Conservation (phyloP, 2,329 filamentous ascomycete genomes). For the Metarhizium album region DNA sequence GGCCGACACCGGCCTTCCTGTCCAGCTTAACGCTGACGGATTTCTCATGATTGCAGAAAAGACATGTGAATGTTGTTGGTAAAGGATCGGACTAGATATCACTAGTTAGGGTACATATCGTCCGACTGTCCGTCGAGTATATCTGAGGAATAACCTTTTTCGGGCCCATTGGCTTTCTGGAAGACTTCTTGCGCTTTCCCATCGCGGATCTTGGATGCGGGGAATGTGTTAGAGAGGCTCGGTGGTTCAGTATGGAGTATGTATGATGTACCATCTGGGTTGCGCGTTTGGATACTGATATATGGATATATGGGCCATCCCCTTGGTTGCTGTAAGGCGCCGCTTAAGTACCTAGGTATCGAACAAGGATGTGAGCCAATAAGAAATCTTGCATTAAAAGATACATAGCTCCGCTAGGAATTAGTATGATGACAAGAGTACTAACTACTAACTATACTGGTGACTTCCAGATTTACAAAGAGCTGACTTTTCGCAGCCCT, state of each 20-base stretch:
- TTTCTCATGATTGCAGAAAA: constrained; percentile 98
- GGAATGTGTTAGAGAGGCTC: background rate
- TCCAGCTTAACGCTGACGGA: constrained; percentile 85
- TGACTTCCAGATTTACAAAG: too few relatives aligned
- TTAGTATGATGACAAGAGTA: too few relatives aligned
- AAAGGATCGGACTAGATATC: constrained; percentile 52
- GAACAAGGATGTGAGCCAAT: too few relatives aligned
- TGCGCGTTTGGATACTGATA: background rate
- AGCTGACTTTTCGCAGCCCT: too few relatives aligned
- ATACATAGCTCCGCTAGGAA: too few relatives aligned
- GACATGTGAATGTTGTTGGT: constrained; percentile 80
- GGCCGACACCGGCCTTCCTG: constrained; percentile 80
- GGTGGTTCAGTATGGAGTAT: background rate
- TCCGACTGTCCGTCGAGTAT: background rate
- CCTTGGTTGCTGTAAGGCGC: too few relatives aligned
- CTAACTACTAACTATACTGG: too few relatives aligned
- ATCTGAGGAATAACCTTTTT: constrained; percentile 54
- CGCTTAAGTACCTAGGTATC: too few relatives aligned
- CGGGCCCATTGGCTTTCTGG: constrained; percentile 67
- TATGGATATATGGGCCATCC: too few relatives aligned
- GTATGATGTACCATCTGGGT: background rate
- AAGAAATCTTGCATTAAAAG: too few relatives aligned
- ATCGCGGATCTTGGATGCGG: constrained; percentile 26
- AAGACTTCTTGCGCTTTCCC: constrained; percentile 94
- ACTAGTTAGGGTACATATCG: background rate